Evolutionary conservation across 176 grass and related monocot genomes (phyloP), one percentile per base, ranked within the genome.

Genomic region (Puya raimondii): DNA sequence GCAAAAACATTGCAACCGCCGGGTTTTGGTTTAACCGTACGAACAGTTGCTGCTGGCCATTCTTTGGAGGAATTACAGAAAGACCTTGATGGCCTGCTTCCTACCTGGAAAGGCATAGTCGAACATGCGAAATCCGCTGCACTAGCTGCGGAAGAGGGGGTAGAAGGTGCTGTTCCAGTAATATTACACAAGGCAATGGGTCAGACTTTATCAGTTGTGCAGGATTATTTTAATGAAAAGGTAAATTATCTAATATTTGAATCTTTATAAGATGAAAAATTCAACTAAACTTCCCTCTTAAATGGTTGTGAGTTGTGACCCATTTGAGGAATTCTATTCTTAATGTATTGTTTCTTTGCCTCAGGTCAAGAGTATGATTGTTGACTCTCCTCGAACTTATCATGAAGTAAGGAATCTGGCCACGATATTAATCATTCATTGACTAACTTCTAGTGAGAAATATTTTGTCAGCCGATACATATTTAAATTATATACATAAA

Each of bases 211-310:
- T 87, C 88, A 74, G 84, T 96, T 76, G 93, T 92, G 59, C 88
- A 96, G 81, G 86, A 96, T 83, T 83, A 90, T 83, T 96, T 96
- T 76, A 96, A 92, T 92, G 81, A 96, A 61, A 96, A 96, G 88
- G 93, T 96, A 56, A 79, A 23, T 63, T 15, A 65, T 64, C 58
- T 85, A 49, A 49, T 48, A 52, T 72, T 65, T 9, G 71, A 49
- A 65, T 76, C 77, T 70, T 48, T 15, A 59, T 51, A n/a, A 66
- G 10, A 17, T 66, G 17, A 80, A 79, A 21, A 9, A 49, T 65
- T 78, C 76, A 70, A 63, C 47, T 73, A 22, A 4, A 1, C 61
- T 59, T 70, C 48, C 50, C 53, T 11, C 48, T 73, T 53, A 66
- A 70, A 48, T 78, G 67, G 7, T 78, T 78, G 51, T 68, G 23